Evolutionary conservation across 768 basidiomycete genomes (phyloP), one percentile per base, ranked within the genome.

Genomic region (Tulasnella sp.): DNA sequence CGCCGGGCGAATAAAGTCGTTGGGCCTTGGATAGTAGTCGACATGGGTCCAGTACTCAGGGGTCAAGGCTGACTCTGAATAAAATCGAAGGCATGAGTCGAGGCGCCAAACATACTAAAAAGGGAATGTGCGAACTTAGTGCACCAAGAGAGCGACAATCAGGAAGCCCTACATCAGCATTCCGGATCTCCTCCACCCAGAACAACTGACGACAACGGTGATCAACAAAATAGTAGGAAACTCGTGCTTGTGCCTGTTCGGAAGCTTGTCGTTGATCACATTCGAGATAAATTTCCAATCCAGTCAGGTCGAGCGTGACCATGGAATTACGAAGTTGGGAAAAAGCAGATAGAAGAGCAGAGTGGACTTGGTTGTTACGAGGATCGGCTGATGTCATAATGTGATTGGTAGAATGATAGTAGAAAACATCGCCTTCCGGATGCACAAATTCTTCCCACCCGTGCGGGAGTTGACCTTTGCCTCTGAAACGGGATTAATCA

Each of bases 41-140:
- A 52, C 32, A 35, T 52, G 50, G 6, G 21, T n/a, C 50, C 50
- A 52, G 12, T 29, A 52, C 25, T 52, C 50, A 11, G 50, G 35
- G 25, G 23, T 52, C 32, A 52, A 19, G 4, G 23, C 19, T 3
- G 27, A 27, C 19, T 36, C 50, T 52, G 25, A 19, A 19, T 9
- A 34, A 14, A 36, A 19, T n/a, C n/a, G 19, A 23, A 4, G 21
- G 27, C 6, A 36, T n/a, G 5, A 3, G 32, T 11, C n/a, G 50
- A 39, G 6, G 37, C 2, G 19, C 9, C 21, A 6, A 25, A 15
- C 27, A 5, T 8, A 34, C 7, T 37, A 27, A 7, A 31, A 36
- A 1, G 7, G 14, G 3, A 4, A 14, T 5, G 2, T 8, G 25
- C 7, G 19, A 27, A 14, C 25, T 25, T 11, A 25, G 50, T 14